Base-by-base conservation (phyloP, 352 stramenopile genomes). In the Globisporangium mamillatum region DNA sequence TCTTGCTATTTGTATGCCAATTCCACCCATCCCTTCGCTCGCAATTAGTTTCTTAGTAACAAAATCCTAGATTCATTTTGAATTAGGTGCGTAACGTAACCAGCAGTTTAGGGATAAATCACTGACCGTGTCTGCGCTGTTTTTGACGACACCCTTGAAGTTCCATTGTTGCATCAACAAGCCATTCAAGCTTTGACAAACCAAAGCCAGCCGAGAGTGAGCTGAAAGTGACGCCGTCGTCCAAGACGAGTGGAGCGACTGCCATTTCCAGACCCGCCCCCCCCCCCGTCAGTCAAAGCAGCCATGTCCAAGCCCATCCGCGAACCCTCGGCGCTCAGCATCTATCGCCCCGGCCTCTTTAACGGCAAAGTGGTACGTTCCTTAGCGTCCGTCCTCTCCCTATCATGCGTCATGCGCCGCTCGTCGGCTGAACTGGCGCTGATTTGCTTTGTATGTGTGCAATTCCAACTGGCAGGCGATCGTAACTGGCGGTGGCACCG, bases 401-500 rank as follows among this genome's bases (percentile, higher is more conserved):
- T 48, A 12, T 20, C 32, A 20, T 54, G 44, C 29, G 29, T 32
- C 29, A 32, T 38, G 32, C 7, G 7, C 27, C 25, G 5, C 10
- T 16, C 48, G n/a, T 55, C 7, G 25, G 20, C 9, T 50, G 18
- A 50, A 50, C 41, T 9, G 5, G 5, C 8, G 41, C 41, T 50
- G 48, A 55, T 55, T 12, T 55, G 6, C n/a, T 25, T 14, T 41
- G 24, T 27, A 41, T 55, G 29, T 38, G 16, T 24, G 7, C 1
- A 52, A n/a, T 22, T 22, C 4, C 7, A 24, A 29, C 4, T 25
- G 53, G 18, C 5, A 90, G 80, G 88, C 87, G n/a, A 75, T 97
- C 16, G 89, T 97, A 32, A 97, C 90, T 5, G 90, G 90, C 14
- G 90, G 90, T 10, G 88, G 90, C 22, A 97, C 90, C 16, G 90